These are phyloP conservation scores for Aaosphaeria pasadenensis DNA, from an alignment of 2,329 filamentous ascomycete genomes.

Conservation along the genomic window DNA sequence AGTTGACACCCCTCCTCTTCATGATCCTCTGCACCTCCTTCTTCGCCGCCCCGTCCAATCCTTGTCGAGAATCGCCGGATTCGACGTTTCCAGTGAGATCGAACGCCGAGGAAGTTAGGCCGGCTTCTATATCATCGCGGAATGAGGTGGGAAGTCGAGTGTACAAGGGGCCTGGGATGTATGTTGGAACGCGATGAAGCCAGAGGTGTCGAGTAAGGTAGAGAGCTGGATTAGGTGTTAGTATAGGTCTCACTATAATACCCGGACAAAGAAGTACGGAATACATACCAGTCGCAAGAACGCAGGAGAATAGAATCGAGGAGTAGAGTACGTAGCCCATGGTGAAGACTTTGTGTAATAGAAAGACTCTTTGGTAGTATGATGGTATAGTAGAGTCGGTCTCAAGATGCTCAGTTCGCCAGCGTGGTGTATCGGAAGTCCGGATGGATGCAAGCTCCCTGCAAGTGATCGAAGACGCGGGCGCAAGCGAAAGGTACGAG, in stretches of 20 bases:
- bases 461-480: not conserved
- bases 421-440: not conserved
- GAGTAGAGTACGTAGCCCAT: constrained; percentile 84
- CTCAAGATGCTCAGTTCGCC: too few species aligned
- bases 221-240: constrained; percentile 51
- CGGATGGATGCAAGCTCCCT: not conserved
- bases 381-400: too few species aligned
- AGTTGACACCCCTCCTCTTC: constrained; percentile 76
- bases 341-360: constrained; percentile 19
- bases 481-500: not conserved
- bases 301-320: constrained; percentile 67
- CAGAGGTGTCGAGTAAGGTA: constrained; percentile 80
- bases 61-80: constrained; percentile 72
- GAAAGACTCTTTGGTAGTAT: not conserved
- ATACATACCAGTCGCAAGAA: constrained; percentile 64
- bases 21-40: constrained; percentile 83
- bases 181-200: constrained; percentile 62
- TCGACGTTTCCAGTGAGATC: constrained; percentile 78
- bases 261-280: not conserved
- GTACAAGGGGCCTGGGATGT: constrained; percentile 64
- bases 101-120: constrained; percentile 79
- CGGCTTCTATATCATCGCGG: constrained; percentile 80
- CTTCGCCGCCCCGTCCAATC: constrained; percentile 79
- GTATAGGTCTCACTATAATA: constrained; percentile 8
- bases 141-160: constrained; percentile 75